phyloP scores from a whole-genome alignment of 2,329 filamentous ascomycete species.

The Pyrenophora teres region DNA sequence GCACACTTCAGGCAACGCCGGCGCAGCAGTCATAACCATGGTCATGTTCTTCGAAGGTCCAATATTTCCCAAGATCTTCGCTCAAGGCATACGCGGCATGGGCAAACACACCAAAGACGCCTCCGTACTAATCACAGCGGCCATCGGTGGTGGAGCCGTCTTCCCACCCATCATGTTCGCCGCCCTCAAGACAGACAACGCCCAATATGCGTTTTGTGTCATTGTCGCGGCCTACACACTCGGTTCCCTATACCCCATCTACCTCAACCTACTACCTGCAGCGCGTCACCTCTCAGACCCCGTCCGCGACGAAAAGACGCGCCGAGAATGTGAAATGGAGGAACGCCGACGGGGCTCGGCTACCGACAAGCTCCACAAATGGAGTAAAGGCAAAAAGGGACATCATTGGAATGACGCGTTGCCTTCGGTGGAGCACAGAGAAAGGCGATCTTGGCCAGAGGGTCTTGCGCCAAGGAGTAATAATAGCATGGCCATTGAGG shows the following conservation, averaged over 20 bases:
- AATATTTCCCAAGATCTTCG: constrained; percentile 63
- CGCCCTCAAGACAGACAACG: constrained; percentile 47
- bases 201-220: constrained; percentile 58
- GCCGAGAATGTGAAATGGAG: constrained; percentile 31
- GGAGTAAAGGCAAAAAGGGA: constrained; percentile 30
- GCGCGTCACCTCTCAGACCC: constrained; percentile 59
- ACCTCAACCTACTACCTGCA: constrained; percentile 55
- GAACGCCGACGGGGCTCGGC: constrained; percentile 27
- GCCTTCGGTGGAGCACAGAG: constrained; percentile 39
- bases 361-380: constrained; percentile 24
- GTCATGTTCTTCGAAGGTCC: constrained; percentile 66
- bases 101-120: constrained; percentile 63
- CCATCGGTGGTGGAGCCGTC: constrained; percentile 60
- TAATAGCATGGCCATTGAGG: constrained; percentile 21
- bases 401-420: constrained; percentile 28
- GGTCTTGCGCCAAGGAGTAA: constrained; percentile 21
- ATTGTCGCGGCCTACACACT: constrained; percentile 58
- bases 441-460: constrained; percentile 39
- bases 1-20: constrained; percentile 47
- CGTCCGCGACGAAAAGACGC: constrained; percentile 41
- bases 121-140: constrained; percentile 58
- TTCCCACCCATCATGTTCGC: constrained; percentile 61
- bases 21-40: constrained; percentile 56
- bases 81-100: constrained; percentile 62
- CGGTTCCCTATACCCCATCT: constrained; percentile 59